Evolutionary conservation across 2,329 filamentous ascomycete genomes (phyloP), one percentile per base, ranked within the genome.

Genomic region (Acephala macrosclerotiorum): DNA sequence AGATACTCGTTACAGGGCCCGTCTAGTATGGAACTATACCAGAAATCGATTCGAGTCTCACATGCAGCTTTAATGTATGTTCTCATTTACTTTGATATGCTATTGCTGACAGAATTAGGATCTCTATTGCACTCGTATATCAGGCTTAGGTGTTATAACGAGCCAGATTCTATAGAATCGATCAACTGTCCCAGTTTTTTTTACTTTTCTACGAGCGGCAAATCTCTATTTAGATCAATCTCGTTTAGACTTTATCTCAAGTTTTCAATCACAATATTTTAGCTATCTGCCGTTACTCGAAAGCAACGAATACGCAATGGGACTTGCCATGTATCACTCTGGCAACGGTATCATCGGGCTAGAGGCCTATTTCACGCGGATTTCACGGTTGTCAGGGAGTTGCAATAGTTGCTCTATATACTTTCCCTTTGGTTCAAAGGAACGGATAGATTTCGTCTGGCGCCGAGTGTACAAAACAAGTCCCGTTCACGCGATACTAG

Each of bases 401-500:
- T 55, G 63, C 29, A 36, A 38, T 6, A 58, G 61, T 58, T 64
- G 61, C 61, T 29, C 57, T 12, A 35, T 35, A 53, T 53, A 68
- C 55, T 64, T 68, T 45, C 61, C 53, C 16, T 49, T 68, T 26
- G 18, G 59, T 49, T 12, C 36, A 58, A 40, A 36, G 16, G 67
- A 66, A 51, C 64, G 59, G 16, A 68, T 68, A 57, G 61, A 58
- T 58, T 64, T 64, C 45, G 49, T 64, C n/a, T 68, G 64, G 67
- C 61, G 66, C 56, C 63, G 57, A 38, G 63, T 64, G 22, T 35
- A 58, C 35, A 64, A 66, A 22, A 61, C 53, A 22, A 65, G 56
- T 40, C 51, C 51, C 57, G 60, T 36, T 53, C 61, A 66, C 26
- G 57, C 60, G 36, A 53, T 51, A 47, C 63, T 47, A 26, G 36